These are phyloP conservation scores for Naganishia sp. DNA, from an alignment of 1,284 basidiomycete species.

Conservation along the genomic window DNA sequence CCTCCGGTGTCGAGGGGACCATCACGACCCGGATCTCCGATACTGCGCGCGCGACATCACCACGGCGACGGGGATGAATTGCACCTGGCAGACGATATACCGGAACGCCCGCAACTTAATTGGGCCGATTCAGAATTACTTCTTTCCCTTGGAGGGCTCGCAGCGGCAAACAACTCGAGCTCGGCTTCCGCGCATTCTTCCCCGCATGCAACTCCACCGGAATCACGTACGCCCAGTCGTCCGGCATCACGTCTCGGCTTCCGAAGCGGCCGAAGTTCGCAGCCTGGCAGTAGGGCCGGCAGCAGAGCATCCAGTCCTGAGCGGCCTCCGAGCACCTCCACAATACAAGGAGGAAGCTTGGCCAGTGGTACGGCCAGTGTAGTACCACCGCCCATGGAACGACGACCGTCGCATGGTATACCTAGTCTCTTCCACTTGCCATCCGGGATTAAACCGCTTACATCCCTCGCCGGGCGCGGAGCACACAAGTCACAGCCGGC, in stretches of 20 bases:
- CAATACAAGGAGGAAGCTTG: constrained; percentile 25
- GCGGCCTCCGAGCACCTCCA: constrained; percentile 32
- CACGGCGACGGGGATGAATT: constrained; percentile 16
- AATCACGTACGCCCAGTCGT: constrained; percentile 44
- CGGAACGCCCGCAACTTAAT: constrained; percentile 57
- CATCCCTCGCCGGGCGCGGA: constrained; percentile 28
- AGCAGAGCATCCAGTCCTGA: constrained; percentile 57
- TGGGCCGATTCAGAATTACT: constrained; percentile 81
- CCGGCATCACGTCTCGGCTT: constrained; percentile 45
- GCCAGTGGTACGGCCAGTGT: constrained; percentile 23
- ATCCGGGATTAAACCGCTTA: constrained; percentile 40
- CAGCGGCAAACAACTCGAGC: constrained; percentile 34
- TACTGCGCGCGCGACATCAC: constrained; percentile 20
- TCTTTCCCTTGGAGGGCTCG: constrained; percentile 60
- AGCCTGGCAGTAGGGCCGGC: constrained; percentile 53
- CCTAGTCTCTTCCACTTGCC: constrained; percentile 40
- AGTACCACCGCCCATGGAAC: constrained; percentile 25
- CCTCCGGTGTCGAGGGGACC: constrained; percentile 46
- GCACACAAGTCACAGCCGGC: constrained; percentile 18
- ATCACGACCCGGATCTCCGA: constrained; percentile 48
- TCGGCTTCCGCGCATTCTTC: constrained; percentile 39
- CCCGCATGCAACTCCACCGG: constrained; percentile 47
- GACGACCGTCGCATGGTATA: constrained; percentile 35
- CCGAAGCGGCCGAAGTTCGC: constrained; percentile 50
- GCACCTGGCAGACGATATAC: constrained; percentile 40